phyloP scores from a whole-genome alignment of 495 filamentous ascomycete genomes.

The Xylaria castorea region DNA sequence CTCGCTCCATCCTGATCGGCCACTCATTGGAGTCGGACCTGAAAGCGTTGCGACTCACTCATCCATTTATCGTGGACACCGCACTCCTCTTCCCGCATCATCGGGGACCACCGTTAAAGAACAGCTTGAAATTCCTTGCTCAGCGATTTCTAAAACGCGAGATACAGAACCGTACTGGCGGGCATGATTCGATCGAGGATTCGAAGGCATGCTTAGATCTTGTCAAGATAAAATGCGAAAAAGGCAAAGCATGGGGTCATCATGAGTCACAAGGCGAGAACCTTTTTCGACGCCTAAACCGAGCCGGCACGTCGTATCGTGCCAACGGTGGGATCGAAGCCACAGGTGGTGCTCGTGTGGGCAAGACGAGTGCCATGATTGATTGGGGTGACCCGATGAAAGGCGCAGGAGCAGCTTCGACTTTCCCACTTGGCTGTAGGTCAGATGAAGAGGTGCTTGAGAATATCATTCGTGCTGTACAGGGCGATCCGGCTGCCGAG shows the following conservation, averaged over 20 bases:
- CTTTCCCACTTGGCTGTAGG: conserved; percentile 72
- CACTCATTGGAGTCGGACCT: conserved; percentile 94
- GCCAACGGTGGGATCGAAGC: conserved; percentile 59
- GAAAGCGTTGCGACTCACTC: conserved; percentile 79
- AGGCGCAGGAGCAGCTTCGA: conserved; percentile 74
- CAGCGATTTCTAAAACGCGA: conserved; percentile 81
- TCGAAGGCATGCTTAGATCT: conserved; percentile 89
- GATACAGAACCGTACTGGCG: conserved; percentile 72
- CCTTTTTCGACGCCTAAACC: conserved; percentile 81
- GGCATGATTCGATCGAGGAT: conserved; percentile 93
- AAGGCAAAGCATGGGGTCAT: conserved; percentile 82
- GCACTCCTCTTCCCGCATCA: conserved; percentile 76
- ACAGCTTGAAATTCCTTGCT: conserved; percentile 84
- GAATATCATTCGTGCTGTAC: conserved; percentile 69
- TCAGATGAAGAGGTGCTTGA: conserved; percentile 77
- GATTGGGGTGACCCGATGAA: conserved; percentile 86
- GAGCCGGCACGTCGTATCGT: conserved; percentile 59
- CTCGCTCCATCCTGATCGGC: conserved; percentile 81
- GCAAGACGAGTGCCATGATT: conserved; percentile 78
- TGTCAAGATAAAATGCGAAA: conserved; percentile 93
- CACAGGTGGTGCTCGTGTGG: conserved; percentile 54
- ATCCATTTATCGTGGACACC: conserved; percentile 93
- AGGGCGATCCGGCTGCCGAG: conserved; percentile 68
- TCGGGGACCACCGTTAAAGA: conserved; percentile 57
- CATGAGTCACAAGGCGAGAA: conserved; percentile 77